Base-by-base conservation (phyloP, 495 filamentous ascomycete genomes). In the Halenospora varia region DNA sequence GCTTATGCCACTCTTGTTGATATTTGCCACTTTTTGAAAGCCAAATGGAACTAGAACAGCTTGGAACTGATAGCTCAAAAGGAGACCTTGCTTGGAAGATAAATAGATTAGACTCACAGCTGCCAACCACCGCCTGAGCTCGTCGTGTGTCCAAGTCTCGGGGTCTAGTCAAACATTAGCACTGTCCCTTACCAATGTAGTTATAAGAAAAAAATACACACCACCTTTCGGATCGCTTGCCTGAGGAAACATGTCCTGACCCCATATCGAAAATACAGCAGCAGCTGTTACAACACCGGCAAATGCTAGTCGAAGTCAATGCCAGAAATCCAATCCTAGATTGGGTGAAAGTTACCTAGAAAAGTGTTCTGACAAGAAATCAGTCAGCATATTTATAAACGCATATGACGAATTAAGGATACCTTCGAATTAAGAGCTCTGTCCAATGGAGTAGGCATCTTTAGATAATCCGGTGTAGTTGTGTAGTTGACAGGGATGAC, bases 261-360 rank as follows among this genome's bases (percentile, higher is more conserved):
- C 88, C 86, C 87, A 90, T 58, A 96, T 95, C 2, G 86, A 79
- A 85, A 86, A 96, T 17, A 80, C 87, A 4, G 92, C 86, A 6
- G 88, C 92, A 2, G 88, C 90, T 2, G 89, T 88, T 42, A 96
- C 85, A 60, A 96, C 82, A 20, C 89, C 90, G 15, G 88, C 81
- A 69, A 96, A 96, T 46, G 81, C 85, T 86, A 55, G 41, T 20
- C 1, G 9, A 48, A 9, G 48, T n/a, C 49, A 51, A 50, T 10
- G 18, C 15, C 26, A 22, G 1, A 29, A 18, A 3, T 3, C 10
- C n/a, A 6, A 22, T 29, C n/a, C 8, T 50, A 2, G 26, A 24
- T 41, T n/a, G 25, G 10, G 25, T 17, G 41, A 29, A 35, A 3
- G 25, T 58, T 78, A 88, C 85, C 84, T 15, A 88, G 71, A 47